Evolutionary conservation across 495 filamentous ascomycete genomes (phyloP).

Genomic region (Aspergillus hancockii): DNA sequence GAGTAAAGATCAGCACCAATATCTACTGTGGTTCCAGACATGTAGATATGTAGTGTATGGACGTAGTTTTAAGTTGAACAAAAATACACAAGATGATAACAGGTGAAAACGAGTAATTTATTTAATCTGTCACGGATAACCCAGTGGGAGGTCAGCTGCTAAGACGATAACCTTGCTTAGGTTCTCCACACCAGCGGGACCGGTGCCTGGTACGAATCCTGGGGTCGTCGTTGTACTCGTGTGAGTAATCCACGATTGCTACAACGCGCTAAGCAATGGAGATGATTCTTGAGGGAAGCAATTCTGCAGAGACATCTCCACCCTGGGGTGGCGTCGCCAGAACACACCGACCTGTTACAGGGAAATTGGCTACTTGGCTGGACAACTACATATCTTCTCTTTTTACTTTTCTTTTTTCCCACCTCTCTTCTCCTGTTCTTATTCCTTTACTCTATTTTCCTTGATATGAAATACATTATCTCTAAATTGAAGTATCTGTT

Average conservation of each 20-base stretch:
- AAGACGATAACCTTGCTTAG: constrained; percentile 47
- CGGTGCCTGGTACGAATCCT: constrained; percentile 64
- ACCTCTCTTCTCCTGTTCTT: not conserved
- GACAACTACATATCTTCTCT: constrained; percentile 32
- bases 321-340: constrained; percentile 60
- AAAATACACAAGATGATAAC: too few relatives aligned
- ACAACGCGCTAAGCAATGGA: constrained; percentile 60
- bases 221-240: constrained; percentile 59
- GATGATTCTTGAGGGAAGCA: constrained; percentile 64
- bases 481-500: too few relatives aligned
- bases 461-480: too few relatives aligned
- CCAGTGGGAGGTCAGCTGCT: constrained; percentile 46
- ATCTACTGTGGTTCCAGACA: too few relatives aligned
- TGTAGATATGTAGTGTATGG: too few relatives aligned
- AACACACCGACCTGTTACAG: constrained; percentile 55
- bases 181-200: constrained; percentile 39
- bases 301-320: constrained; percentile 66
- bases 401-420: constrained; percentile 23
- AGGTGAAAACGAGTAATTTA: not conserved
- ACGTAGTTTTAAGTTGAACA: too few relatives aligned
- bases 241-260: constrained; percentile 61
- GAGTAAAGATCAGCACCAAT: too few relatives aligned
- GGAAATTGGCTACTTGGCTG: constrained; percentile 43
- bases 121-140: constrained; percentile 51
- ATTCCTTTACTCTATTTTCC: too few relatives aligned